Conservation (phyloP, 2,329 filamentous ascomycete genomes). For the Cryphonectria japonica region DNA sequence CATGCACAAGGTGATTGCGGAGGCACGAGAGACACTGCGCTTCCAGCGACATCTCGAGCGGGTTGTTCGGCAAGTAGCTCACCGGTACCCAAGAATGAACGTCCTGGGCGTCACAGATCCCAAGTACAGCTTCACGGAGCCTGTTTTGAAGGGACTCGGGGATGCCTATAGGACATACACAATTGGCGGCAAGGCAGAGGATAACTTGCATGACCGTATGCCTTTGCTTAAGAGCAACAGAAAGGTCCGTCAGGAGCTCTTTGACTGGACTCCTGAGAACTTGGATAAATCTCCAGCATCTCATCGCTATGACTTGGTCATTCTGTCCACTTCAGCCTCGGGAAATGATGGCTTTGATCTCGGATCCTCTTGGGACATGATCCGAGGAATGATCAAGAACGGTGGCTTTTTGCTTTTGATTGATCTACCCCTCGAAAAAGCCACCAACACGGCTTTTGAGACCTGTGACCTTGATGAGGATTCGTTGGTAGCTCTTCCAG, state of each 20-base stretch:
- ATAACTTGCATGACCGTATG: constrained; percentile 31
- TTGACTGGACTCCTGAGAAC: constrained; percentile 33
- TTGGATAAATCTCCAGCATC: constrained; percentile 23
- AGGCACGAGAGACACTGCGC: constrained; percentile 37
- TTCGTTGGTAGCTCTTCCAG: neutral
- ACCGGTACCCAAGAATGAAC: constrained; percentile 45
- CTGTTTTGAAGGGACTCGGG: constrained; percentile 39
- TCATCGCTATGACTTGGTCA: constrained; percentile 35
- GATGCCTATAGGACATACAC: constrained; percentile 40
- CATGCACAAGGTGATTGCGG: constrained; percentile 35
- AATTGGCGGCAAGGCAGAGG: constrained; percentile 32
- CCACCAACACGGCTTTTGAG: constrained; percentile 33
- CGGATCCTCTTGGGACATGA: constrained; percentile 24
- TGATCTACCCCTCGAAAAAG: constrained; percentile 31
- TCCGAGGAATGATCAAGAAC: constrained; percentile 34
- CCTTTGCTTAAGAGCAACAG: constrained; percentile 14
- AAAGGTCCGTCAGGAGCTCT: constrained; percentile 28
- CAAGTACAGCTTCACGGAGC: constrained; percentile 36
- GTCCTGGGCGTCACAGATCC: constrained; percentile 43
- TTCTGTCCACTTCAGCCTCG: constrained; percentile 34
- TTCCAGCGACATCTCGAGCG: constrained; percentile 42
- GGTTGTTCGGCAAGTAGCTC: constrained; percentile 43
- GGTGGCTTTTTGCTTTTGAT: constrained; percentile 41
- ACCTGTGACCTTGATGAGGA: constrained; percentile 18
- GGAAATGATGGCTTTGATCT: constrained; percentile 17